Conservation (phyloP, 345 rosid genomes). For the Corchorus olitorius region DNA sequence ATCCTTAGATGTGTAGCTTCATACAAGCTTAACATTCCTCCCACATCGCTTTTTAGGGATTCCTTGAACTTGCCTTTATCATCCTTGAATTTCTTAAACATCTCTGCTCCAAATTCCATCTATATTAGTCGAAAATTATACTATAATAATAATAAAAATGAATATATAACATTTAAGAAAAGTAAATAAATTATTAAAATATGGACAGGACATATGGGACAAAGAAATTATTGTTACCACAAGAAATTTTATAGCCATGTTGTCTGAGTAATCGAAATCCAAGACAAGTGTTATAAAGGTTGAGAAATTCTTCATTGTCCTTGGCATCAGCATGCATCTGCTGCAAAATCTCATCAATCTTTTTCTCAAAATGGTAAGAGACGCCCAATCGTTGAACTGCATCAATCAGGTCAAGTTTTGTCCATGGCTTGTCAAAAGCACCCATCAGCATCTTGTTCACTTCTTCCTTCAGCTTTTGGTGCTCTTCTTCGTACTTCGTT, state of each 20-base stretch:
- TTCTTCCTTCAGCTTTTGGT: slow-evolving; percentile 24
- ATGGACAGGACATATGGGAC: too few species aligned
- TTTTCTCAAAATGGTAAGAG: slow-evolving; percentile 45
- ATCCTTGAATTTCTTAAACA: slow-evolving; percentile 27
- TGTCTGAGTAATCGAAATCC: slow-evolving; percentile 26
- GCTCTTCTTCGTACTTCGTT: background rate
- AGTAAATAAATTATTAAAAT: too few species aligned
- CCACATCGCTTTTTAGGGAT: too few species aligned
- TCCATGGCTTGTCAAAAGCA: background rate
- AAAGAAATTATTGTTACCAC: too few species aligned
- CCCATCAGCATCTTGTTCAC: slow-evolving; percentile 16
- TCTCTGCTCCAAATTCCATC: slow-evolving; percentile 21
- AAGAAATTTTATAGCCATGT: too few species aligned
- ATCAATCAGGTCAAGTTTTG: slow-evolving; percentile 32
- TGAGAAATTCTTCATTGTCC: background rate
- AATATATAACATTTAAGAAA: too few species aligned
- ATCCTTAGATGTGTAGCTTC: too few species aligned
- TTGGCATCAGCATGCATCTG: background rate
- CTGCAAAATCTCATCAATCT: slow-evolving; percentile 31
- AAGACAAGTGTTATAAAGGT: slow-evolving; percentile 31
- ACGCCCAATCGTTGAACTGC: slow-evolving; percentile 43
- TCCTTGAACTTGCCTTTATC: too few species aligned
- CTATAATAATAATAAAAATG: background rate
- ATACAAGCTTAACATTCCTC: too few species aligned
- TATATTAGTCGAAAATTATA: background rate